phyloP scores from a whole-genome alignment of 164 flowering plant genomes.

The Amborella trichopoda region DNA sequence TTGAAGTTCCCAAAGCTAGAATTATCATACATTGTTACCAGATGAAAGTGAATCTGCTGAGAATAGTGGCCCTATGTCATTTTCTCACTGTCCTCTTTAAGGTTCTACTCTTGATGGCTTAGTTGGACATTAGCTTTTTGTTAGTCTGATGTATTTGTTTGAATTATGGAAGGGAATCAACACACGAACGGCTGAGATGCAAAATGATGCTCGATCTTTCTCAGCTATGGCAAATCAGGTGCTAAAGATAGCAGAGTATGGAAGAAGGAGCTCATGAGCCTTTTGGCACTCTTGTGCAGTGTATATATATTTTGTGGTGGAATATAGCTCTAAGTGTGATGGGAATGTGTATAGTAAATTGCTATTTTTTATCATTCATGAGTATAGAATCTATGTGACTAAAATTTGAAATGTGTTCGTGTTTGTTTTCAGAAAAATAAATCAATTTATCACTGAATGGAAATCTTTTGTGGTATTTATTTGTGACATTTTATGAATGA shows the following conservation, averaged over 20 bases:
- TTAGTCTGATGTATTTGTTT: neutral
- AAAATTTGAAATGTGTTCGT: too few species aligned
- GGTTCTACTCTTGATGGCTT: neutral
- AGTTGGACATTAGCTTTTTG: neutral
- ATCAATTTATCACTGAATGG: too few species aligned
- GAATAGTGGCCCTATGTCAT: too few species aligned
- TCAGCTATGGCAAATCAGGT: slow-evolving; percentile 70
- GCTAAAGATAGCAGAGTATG: slow-evolving; percentile 42
- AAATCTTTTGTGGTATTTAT: too few species aligned
- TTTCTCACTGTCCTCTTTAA: too few species aligned
- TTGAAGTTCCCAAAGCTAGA: neutral
- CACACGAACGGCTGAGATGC: slow-evolving; percentile 58
- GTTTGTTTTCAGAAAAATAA: too few species aligned
- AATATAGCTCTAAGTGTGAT: too few species aligned
- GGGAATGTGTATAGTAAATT: neutral
- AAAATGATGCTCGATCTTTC: slow-evolving; percentile 68
- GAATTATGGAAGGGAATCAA: slow-evolving; percentile 69
- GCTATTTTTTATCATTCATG: too few species aligned
- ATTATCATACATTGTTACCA: neutral
- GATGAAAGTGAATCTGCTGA: neutral
- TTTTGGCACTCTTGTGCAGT: too few species aligned
- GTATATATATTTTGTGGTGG: too few species aligned
- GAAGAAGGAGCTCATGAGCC: slow-evolving; percentile 20
- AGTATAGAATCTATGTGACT: too few species aligned
- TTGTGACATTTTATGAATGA: too few species aligned